Base-by-base conservation (phyloP, 805 yeast species). In the Citeromyces matritensis region DNA sequence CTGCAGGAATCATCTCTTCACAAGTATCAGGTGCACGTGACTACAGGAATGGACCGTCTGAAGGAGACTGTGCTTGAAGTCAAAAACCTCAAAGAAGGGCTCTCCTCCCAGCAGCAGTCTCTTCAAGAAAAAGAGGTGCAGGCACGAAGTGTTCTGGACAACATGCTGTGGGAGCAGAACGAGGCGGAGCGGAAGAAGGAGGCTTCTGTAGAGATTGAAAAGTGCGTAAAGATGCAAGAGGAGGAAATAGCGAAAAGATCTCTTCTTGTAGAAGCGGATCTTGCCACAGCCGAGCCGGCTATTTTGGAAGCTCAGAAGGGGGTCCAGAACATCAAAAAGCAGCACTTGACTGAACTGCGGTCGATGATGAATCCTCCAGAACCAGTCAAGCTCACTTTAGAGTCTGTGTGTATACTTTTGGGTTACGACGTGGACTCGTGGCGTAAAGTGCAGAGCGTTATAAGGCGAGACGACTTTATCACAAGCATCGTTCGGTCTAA, bases 351-450 rank as follows among this genome's bases (percentile, higher is more conserved):
- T 1, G 97, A 88, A 51, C 58, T 88, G 19, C 59, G 95, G 44
- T 76, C 95, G 9, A 81, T 88, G 93, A 54, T 69, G 5, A 83
- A 83, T 37, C 97, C 97, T 0, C 97, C 97, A 0, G 77, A 72
- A 6, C 76, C 91, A 0, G 88, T 88, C 4, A 84, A 82, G 42
- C 48, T 80, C 43, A 75, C 94, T 0, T 55, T 88, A 58, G 96
- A 88, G 43, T 78, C 94, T 3, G 94, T 88, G 0, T 84, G 95
- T 51, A 60, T 69, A 4, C 49, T 88, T n/a, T 51, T 88, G 6
- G 95, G 95, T 0, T 76, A 76, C 42, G 57, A 64, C 5, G 77
- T 69, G 0, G 42, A 57, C 0, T 47, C 60, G 1, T 88, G 97
- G 97, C 63, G 82, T 39, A 88, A 82, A 37, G 93, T 88, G 2